Base-by-base conservation (phyloP, 2,329 filamentous ascomycete genomes). In the Clonostachys rosea region DNA sequence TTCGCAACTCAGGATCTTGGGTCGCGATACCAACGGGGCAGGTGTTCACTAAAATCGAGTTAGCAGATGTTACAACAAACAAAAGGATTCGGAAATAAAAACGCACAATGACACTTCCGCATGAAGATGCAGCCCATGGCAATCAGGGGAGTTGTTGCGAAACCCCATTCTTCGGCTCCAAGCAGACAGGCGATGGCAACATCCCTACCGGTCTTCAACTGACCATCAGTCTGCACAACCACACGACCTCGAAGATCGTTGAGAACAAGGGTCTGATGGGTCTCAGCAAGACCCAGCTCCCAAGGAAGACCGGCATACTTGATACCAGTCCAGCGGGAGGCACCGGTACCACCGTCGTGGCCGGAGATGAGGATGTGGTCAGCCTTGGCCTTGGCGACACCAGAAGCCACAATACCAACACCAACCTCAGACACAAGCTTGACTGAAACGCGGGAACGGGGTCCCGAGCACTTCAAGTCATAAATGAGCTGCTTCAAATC, bases 401-500 rank as follows among this genome's bases (percentile, higher is more conserved):
- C 92, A 50, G 92, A 96, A 44, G 92, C 92, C 54, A 97, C 92
- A 56, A 97, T 96, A 74, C 92, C 92, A 49, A 96, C 92, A 75
- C 92, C 92, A 48, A 92, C 95, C 73, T 97, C 92, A 7, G 92
- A 96, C 14, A 97, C 92, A 40, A 97, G 87, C 79, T 97, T 97
- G 65, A 97, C 92, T 7, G 92, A 97, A 20, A 97, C 86, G 59
- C 92, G 84, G 47, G 92, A 84, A 54, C 92, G 86, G 49, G 92
- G 92, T 69, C 94, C 96, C 20, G 91, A 90, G 73, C 91, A 96
- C 75, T 97, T 97, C 47, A 96, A 76, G 69, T 97, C 92, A 70
- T 97, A 97, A 59, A 97, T 96, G 58, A 97, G 76, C 68, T 97
- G 92, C 76, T 97, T 97, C 50, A 97, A 69, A 77, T 97, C 92